A percentile compares a stretch with the other conserved stretches of the same genome.
These are phyloP conservation scores for Ailanthus altissimus DNA, from an alignment of 345 rosid genomes.

Conservation along the genomic window DNA sequence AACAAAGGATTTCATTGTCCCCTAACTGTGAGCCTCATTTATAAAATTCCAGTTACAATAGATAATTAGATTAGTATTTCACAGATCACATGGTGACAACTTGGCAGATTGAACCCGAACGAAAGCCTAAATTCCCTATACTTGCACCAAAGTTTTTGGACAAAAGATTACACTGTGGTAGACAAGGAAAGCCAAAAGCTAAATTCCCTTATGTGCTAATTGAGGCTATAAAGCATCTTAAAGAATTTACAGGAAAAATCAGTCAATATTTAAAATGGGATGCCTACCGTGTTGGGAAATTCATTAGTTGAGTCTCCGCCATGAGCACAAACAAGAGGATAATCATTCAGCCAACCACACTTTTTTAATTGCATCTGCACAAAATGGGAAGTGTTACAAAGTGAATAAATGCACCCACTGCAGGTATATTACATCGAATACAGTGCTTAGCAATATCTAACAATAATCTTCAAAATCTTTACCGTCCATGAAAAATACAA, in stretches of 20 bases:
- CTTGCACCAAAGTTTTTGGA: not conserved
- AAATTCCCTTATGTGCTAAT: not conserved
- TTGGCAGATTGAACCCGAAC: not conserved
- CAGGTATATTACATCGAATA: not conserved
- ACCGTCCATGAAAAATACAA: not conserved
- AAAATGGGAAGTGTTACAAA: not conserved
- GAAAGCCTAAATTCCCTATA: not conserved
- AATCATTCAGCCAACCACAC: conserved; percentile 80
- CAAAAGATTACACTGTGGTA: not conserved
- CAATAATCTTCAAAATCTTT: not conserved
- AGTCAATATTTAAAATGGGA: conserved; percentile 1
- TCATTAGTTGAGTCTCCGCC: conserved; percentile 89
- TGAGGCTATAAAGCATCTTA: not conserved
- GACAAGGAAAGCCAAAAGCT: not conserved
- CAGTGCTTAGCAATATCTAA: too few relatives aligned
- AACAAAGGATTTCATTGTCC: not conserved
- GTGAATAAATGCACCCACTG: not conserved
- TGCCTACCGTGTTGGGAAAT: conserved; percentile 77
- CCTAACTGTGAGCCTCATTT: not conserved
- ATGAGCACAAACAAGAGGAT: conserved; percentile 98
- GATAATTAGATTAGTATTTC: not conserved
- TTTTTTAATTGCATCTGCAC: conserved; percentile 48
- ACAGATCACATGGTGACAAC: not conserved
- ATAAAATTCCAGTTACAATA: not conserved
- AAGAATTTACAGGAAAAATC: not conserved